phyloP scores from a whole-genome alignment of 495 filamentous ascomycete species.

The Talaromyces liani region DNA sequence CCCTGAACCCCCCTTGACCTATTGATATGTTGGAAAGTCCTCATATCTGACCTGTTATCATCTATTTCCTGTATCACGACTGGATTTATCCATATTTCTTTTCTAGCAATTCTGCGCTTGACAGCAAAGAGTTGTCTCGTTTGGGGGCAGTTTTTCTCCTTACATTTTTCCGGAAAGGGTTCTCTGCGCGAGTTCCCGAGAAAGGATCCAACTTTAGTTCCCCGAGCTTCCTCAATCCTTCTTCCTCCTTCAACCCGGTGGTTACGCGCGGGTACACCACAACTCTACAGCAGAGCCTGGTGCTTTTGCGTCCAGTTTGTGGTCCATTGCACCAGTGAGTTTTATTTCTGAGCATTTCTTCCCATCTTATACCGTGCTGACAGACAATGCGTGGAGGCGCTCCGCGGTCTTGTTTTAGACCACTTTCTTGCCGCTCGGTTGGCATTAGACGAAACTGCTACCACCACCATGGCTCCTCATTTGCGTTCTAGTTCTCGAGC shows the following conservation, averaged over 20 bases:
- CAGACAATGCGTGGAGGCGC: conserved; percentile 3
- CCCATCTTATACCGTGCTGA: background rate
- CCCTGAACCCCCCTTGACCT: conserved; percentile 1
- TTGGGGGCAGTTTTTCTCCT: conserved; percentile 8
- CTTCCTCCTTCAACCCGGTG: conserved; percentile 21
- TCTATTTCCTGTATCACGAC: background rate
- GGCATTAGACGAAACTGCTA: background rate
- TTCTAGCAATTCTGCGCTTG: background rate
- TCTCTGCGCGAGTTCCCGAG: conserved; percentile 20
- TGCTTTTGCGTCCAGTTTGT: conserved; percentile 20
- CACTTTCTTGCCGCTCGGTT: background rate
- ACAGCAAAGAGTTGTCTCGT: background rate
- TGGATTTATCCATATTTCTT: background rate
- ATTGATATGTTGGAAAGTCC: conserved; percentile 1
- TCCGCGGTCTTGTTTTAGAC: background rate
- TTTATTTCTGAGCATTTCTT: background rate
- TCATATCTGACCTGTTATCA: background rate
- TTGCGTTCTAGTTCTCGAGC: conserved; percentile 26
- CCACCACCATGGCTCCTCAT: conserved; percentile 21
- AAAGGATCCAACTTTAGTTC: conserved; percentile 19
- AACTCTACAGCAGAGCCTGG: conserved; percentile 25
- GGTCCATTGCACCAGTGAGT: conserved; percentile 18
- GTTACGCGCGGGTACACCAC: conserved; percentile 29
- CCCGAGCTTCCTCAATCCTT: conserved; percentile 19
- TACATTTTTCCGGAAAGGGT: conserved; percentile 14